These are phyloP conservation scores for Pyrenochaeta sp. DNA, from an alignment of 2,329 filamentous ascomycete genomes.

Conservation along the genomic window DNA sequence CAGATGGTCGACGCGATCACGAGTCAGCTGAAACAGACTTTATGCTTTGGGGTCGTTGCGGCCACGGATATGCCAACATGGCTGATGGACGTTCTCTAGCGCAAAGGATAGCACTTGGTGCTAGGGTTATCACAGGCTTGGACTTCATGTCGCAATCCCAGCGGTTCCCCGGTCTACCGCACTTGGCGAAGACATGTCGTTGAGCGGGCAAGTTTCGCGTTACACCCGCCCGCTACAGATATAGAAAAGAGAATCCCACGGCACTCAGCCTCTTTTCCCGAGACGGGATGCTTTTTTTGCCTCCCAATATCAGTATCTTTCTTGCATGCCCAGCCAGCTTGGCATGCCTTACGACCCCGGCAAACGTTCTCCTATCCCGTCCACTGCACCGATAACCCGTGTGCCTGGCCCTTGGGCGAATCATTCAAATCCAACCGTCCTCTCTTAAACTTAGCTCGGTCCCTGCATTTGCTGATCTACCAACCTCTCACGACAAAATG, in stretches of 20 bases:
- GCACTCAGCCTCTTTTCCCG: conserved; percentile 24
- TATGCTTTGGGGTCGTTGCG: conserved; percentile 5
- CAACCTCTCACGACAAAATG: conserved; percentile 29
- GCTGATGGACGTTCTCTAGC: conserved; percentile 4
- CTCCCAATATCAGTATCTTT: conserved; percentile 30
- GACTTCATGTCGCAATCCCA: conserved; percentile 6
- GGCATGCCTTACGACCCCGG: conserved; percentile 32
- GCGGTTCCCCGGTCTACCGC: conserved; percentile 8
- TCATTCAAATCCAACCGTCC: conserved; percentile 9
- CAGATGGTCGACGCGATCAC: conserved; percentile 8
- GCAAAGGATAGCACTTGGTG: conserved; percentile 1
- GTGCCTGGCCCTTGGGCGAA: conserved; percentile 31
- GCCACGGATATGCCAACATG: conserved; percentile 14
- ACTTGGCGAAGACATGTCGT: conserved; percentile 4
- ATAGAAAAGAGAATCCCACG: conserved; percentile 5
- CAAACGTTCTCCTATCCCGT: conserved; percentile 40
- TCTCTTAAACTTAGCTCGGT: conserved; percentile 30
- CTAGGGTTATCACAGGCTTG: conserved; percentile 1
- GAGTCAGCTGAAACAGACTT: conserved; percentile 8
- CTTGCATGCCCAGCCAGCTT: conserved; percentile 40
- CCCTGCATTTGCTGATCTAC: conserved; percentile 37
- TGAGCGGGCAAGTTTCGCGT: conserved; percentile 5
- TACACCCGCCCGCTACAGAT: conserved; percentile 4
- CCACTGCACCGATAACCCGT: conserved; percentile 35
- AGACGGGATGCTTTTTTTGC: conserved; percentile 19